Conservation (phyloP, 164 flowering plant genomes). For the Pachysandra terminalis region DNA sequence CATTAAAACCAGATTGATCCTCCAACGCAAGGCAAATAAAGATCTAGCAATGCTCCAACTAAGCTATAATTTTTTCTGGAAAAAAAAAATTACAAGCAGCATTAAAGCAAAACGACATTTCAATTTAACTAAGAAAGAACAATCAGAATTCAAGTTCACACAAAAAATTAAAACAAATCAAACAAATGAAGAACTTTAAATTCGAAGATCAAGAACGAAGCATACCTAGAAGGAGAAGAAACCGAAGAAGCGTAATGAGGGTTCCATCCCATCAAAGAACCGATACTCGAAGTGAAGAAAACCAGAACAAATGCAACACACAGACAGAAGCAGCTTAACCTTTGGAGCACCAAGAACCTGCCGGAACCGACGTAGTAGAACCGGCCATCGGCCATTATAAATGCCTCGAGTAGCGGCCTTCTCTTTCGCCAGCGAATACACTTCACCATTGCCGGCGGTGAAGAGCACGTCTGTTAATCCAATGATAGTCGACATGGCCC, state of each 20-base stretch:
- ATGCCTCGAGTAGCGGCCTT: conserved; percentile 40
- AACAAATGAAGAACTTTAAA: not conserved
- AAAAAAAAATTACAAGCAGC: no score
- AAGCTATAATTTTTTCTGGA: no score
- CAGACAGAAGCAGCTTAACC: conserved; percentile 21
- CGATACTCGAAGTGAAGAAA: conserved; percentile 21
- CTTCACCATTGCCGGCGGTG: conserved; percentile 8
- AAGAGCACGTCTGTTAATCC: conserved; percentile 28
- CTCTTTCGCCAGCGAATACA: conserved; percentile 53
- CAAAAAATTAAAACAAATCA: not conserved
- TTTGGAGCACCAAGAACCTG: conserved; percentile 18
- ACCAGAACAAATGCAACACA: conserved; percentile 20
- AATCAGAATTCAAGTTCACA: not conserved
- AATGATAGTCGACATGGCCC: conserved; percentile 28
- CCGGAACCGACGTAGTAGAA: conserved; percentile 29
- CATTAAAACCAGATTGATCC: not conserved
- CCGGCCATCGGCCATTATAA: conserved; percentile 26
- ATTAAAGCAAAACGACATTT: not conserved
- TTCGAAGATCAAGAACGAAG: not conserved
- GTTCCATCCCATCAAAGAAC: conserved; percentile 41
- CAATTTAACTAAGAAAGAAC: no score
- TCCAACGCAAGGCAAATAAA: no score
- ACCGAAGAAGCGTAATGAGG: conserved; percentile 26
- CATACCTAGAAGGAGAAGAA: conserved; percentile 28
- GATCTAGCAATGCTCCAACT: not conserved